Evolutionary conservation across 2,329 filamentous ascomycete species (phyloP), one percentile per base, ranked within the genome.

Genomic region (Fusarium sp.): DNA sequence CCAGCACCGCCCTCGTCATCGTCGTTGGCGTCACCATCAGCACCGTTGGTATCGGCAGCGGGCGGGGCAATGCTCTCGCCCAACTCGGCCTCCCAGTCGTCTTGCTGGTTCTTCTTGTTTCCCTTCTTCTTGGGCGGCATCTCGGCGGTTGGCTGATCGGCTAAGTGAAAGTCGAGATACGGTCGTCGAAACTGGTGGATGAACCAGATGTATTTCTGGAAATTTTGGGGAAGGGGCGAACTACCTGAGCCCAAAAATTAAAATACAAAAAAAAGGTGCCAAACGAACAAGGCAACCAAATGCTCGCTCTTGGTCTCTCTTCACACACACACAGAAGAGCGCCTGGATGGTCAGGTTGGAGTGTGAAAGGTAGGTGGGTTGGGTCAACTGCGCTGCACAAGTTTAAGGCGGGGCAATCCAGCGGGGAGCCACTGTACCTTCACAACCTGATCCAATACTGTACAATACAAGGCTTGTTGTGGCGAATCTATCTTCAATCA

Each of bases 121-220:
- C 84, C 85, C 88, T 97, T 98, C 87, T 96, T 97, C 86, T 98
- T 98, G 69, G 94, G 94, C 78, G 94, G 84, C 95, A 98, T 98
- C 67, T 81, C 85, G 81, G 66, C 66, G 74, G 69, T 70, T 60
- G 48, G 67, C 65, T 70, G 18, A 44, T 56, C 52, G 55, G 55
- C 48, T 69, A 55, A 52, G 46, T 66, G 56, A 40, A 67, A 61
- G 55, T 64, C 70, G 69, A 73, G 70, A 69, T 72, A 62, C 44
- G 53, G 60, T 62, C 49, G 67, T 74, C 67, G 48, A 63, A 54
- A 57, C 49, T 73, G 70, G 68, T 58, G 56, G 62, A 25, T 58
- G 58, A 65, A 56, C 62, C 59, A 65, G 65, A 62, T 40, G 60
- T 58, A 34, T 62, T 59, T 62, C 44, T 67, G 45, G 61, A 60